phyloP scores from a whole-genome alignment of 805 yeast genomes.

The Saccharomycopsis fibuligera region DNA sequence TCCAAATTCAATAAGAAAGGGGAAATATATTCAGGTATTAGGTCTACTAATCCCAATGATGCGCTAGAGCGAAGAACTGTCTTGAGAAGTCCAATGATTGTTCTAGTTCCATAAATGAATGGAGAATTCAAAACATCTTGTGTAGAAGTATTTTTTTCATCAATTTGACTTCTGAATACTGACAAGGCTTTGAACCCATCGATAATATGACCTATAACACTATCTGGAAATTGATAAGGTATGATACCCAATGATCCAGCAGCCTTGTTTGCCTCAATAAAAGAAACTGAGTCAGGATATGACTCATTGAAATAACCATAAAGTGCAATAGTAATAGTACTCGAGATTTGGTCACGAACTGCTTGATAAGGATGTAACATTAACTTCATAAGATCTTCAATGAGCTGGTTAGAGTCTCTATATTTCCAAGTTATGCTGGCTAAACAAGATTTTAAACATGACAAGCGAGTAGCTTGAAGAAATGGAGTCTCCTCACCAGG shows the following conservation, averaged over 20 bases:
- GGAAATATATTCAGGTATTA: slow-evolving; percentile 49
- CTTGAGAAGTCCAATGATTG: slow-evolving; percentile 54
- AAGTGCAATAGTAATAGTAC: slow-evolving; percentile 40
- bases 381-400: slow-evolving; percentile 41
- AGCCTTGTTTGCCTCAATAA: slow-evolving; percentile 33
- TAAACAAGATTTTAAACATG: slow-evolving; percentile 46
- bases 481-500: slow-evolving; percentile 55
- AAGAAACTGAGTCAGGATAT: slow-evolving; percentile 32
- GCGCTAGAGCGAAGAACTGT: slow-evolving; percentile 36
- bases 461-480: slow-evolving; percentile 53
- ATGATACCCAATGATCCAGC: slow-evolving; percentile 32
- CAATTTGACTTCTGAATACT: slow-evolving; percentile 28
- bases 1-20: slow-evolving; percentile 66
- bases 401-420: slow-evolving; percentile 39
- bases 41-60: slow-evolving; percentile 46
- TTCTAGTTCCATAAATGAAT: slow-evolving; percentile 59
- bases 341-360: slow-evolving; percentile 64
- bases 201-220: slow-evolving; percentile 34
- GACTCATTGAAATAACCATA: slow-evolving; percentile 38
- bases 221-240: slow-evolving; percentile 28
- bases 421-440: slow-evolving; percentile 50
- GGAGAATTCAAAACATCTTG: slow-evolving; percentile 54
- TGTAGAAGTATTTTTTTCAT: slow-evolving; percentile 33
- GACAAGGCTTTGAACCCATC: slow-evolving; percentile 40
- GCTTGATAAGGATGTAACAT: slow-evolving; percentile 61